Evolutionary conservation across 2,329 filamentous ascomycete species (phyloP).

Genomic region (Trichoderma brevicompactum): DNA sequence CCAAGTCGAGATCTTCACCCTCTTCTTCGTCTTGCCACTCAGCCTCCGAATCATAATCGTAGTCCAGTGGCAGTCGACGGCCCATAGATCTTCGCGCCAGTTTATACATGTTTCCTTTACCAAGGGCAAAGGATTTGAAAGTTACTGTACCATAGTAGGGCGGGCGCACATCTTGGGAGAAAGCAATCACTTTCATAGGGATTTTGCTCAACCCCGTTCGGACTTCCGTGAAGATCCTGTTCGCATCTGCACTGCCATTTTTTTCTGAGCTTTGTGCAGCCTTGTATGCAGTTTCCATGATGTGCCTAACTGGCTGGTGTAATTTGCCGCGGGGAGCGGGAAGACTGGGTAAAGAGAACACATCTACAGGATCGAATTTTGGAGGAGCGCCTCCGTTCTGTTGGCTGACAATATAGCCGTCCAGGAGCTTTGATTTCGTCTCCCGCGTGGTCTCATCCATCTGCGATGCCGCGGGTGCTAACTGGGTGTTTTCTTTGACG

Average conservation of each 20-base stretch:
- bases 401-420: slow-evolving; percentile 55
- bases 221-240: slow-evolving; percentile 42
- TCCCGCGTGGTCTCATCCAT: slow-evolving; percentile 62
- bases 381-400: slow-evolving; percentile 47
- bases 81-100: slow-evolving; percentile 60
- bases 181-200: slow-evolving; percentile 66
- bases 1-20: slow-evolving; percentile 70
- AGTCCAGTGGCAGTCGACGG: slow-evolving; percentile 67
- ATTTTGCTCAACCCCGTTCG: slow-evolving; percentile 54
- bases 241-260: slow-evolving; percentile 43
- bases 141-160: slow-evolving; percentile 77
- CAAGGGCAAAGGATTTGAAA: slow-evolving; percentile 55
- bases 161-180: slow-evolving; percentile 68
- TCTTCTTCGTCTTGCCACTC: slow-evolving; percentile 79
- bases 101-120: slow-evolving; percentile 51
- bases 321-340: slow-evolving; percentile 51
- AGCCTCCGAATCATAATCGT: slow-evolving; percentile 84
- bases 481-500: slow-evolving; percentile 70
- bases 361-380: slow-evolving; percentile 50
- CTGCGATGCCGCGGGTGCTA: slow-evolving; percentile 65
- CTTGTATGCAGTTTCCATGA: slow-evolving; percentile 61
- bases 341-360: slow-evolving; percentile 52
- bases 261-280: slow-evolving; percentile 48
- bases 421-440: slow-evolving; percentile 56
- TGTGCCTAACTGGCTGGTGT: slow-evolving; percentile 60